These are phyloP conservation scores for Penicillium lagena DNA, from an alignment of 495 filamentous ascomycete genomes.

Conservation along the genomic window DNA sequence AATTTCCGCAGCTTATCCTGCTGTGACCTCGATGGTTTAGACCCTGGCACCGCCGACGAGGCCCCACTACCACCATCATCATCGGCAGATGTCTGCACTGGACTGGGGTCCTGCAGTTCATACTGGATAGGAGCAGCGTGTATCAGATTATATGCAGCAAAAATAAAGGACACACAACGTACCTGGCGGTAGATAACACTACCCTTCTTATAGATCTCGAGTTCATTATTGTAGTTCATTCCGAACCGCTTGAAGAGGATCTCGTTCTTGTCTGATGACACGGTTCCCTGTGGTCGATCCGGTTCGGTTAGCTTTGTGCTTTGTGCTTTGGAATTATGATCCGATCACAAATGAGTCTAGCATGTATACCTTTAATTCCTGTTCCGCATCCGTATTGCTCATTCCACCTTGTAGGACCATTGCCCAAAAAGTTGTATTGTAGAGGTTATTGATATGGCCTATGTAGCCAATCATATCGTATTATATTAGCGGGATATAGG, in stretches of 20 bases:
- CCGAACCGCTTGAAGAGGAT: constrained; percentile 83
- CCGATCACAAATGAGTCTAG: neutral
- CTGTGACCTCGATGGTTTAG: constrained; percentile 62
- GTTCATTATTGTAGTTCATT: constrained; percentile 97
- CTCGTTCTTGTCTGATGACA: constrained; percentile 87
- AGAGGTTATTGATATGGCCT: constrained; percentile 97
- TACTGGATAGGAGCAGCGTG: constrained; percentile 18
- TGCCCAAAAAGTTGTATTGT: constrained; percentile 95
- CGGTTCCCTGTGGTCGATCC: constrained; percentile 55
- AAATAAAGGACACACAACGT: constrained; percentile 13
- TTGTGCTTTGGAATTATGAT: neutral
- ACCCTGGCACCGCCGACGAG: neutral
- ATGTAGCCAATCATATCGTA: neutral
- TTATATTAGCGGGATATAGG: neutral
- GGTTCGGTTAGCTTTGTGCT: neutral
- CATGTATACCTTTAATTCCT: constrained; percentile 57
- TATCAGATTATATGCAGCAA: neutral
- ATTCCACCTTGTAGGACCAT: constrained; percentile 73
- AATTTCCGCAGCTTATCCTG: constrained; percentile 71
- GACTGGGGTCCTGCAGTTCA: constrained; percentile 30
- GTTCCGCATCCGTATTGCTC: constrained; percentile 69
- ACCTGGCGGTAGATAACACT: constrained; percentile 84
- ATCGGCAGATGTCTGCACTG: constrained; percentile 5
- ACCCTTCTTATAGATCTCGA: constrained; percentile 87
- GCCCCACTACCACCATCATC: neutral